Conservation (phyloP, 176 grass and related monocot species). For the Metroxylon sagu region DNA sequence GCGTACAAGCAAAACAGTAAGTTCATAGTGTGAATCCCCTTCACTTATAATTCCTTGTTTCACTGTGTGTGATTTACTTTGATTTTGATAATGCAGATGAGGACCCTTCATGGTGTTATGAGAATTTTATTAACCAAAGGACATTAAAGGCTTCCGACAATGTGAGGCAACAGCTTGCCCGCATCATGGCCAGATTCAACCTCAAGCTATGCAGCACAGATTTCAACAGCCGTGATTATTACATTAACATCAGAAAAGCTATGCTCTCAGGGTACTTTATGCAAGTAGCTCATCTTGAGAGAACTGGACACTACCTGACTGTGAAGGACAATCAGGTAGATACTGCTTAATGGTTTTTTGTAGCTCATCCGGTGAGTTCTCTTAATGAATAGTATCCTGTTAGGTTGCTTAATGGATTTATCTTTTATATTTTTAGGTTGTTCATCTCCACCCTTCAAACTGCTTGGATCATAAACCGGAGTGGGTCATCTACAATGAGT, state of each 20-base stretch:
- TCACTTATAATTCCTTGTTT: neutral
- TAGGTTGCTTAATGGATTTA: neutral
- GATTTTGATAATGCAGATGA: slow-evolving; percentile 34
- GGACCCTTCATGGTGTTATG: slow-evolving; percentile 93
- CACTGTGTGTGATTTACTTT: slow-evolving; percentile 1
- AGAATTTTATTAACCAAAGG: slow-evolving; percentile 81
- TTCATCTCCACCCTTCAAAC: slow-evolving; percentile 91
- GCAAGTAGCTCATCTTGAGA: slow-evolving; percentile 93
- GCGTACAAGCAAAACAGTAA: slow-evolving; percentile 98
- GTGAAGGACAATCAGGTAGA: slow-evolving; percentile 96
- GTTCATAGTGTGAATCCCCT: neutral
- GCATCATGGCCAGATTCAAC: slow-evolving; percentile 96
- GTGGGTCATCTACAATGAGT: slow-evolving; percentile 59
- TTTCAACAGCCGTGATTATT: slow-evolving; percentile 85
- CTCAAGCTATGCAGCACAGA: slow-evolving; percentile 83
- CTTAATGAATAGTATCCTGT: too few species aligned
- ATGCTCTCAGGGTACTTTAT: slow-evolving; percentile 93
- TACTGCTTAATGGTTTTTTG: neutral
- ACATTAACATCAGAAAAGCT: slow-evolving; percentile 80
- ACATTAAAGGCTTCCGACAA: slow-evolving; percentile 89
- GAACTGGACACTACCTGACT: slow-evolving; percentile 82
- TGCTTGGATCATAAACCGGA: slow-evolving; percentile 91
- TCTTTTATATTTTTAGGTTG: slow-evolving; percentile 34
- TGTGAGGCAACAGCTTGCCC: slow-evolving; percentile 85
- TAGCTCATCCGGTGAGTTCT: too few species aligned